Conservation (phyloP, 306 rosid genomes). For the Clitoria ternatea region DNA sequence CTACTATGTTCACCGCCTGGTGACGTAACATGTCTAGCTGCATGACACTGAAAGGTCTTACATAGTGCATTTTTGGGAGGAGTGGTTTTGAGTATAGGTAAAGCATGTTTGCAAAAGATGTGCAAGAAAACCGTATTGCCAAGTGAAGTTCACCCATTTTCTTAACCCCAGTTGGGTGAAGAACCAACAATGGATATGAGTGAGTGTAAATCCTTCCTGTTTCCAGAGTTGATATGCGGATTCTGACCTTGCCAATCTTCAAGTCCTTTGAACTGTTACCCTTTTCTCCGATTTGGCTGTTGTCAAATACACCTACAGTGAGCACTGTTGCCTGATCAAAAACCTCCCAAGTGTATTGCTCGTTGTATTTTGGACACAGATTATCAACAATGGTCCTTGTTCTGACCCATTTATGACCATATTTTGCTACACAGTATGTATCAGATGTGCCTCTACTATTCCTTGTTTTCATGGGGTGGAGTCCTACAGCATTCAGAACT, state of each 20-base stretch:
- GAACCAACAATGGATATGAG: conserved; percentile 41
- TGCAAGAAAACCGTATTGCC: conserved; percentile 45
- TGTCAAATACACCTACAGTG: conserved; percentile 49
- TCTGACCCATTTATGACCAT: conserved; percentile 47
- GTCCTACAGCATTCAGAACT: conserved; percentile 40
- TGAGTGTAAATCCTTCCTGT: conserved; percentile 44
- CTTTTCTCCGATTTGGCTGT: conserved; percentile 34
- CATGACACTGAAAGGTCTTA: conserved; percentile 37
- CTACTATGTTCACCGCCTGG: conserved; percentile 44
- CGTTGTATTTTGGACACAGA: conserved; percentile 40
- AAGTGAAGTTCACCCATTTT: conserved; percentile 47
- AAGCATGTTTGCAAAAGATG: conserved; percentile 40
- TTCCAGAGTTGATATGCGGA: conserved; percentile 42
- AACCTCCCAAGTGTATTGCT: conserved; percentile 55
- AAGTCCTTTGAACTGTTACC: conserved; percentile 25
- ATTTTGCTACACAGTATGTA: conserved; percentile 52
- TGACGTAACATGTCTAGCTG: conserved; percentile 43
- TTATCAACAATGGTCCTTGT: conserved; percentile 44
- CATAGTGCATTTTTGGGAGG: conserved; percentile 42
- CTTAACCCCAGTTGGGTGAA: conserved; percentile 43
- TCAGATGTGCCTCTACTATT: conserved; percentile 41
- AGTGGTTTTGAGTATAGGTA: conserved; percentile 39
- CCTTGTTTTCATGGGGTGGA: conserved; percentile 44
- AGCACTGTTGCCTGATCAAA: conserved; percentile 47
- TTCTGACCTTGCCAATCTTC: conserved; percentile 51